Base-by-base conservation (phyloP, 2,329 filamentous ascomycete genomes). In the Aaosphaeria pasadenensis region DNA sequence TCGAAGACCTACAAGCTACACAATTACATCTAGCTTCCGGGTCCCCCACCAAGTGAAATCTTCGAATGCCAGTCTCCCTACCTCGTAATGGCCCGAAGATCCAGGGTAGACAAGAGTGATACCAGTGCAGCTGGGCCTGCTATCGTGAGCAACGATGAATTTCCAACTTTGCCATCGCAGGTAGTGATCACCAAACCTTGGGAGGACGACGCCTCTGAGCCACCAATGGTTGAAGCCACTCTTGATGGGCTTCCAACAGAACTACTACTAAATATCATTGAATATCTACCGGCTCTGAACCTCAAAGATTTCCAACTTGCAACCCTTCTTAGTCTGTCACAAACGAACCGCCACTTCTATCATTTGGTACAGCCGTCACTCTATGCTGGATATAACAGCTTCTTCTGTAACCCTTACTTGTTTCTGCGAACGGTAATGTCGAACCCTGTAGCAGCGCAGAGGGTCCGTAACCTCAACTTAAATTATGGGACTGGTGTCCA, bases 361-460 rank as follows among this genome's bases (percentile, higher is more conserved):
- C 43, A 47, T 7, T 43, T 64, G 1, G 60, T 62, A 33, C 47
- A 46, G 11, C 54, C 50, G 5, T 53, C 39, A 38, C 39, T 65
- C 6, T 67, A 63, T 24, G 43, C 48, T 5, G 45, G 43, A 5
- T 67, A 56, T 45, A 48, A 59, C 39, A 61, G 56, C 46, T 49
- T 48, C 39, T 55, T 58, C 31, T 56, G 54, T 51, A 52, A 55
- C n/a, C 58, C 63, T 4, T 65, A 61, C 45, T 50, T 51, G 2
- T 67, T 67, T 30, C 55, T 66, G 32, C 62, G 63, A 6, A 64
- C 60, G 1, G 31, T 64, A 6, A 54, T 58, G 31, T 47, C 46
- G 4, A 59, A 60, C 30, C 45, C 53, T 13, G 30, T 39, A 9
- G 53, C 60, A 9, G 54, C 58, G 6, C 41, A n/a, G 9, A 36